Conservation (phyloP, 768 basidiomycete species). For the Macrolepiota dolichaula region DNA sequence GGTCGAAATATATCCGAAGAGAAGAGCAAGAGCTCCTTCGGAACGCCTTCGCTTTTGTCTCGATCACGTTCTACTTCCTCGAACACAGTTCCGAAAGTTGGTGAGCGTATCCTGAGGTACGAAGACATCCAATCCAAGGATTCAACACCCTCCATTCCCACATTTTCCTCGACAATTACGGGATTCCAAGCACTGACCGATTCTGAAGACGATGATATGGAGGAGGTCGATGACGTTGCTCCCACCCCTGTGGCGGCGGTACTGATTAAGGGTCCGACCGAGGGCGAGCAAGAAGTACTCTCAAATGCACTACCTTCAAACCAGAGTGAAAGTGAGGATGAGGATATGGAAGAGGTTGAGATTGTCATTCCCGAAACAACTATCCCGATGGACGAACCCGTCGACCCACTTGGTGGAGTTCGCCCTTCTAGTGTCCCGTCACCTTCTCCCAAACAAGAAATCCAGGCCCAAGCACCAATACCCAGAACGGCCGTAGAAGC, state of each 20-base stretch:
- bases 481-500: conserved; percentile 11
- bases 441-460: background rate
- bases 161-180: background rate
- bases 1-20: background rate
- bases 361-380: background rate
- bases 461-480: background rate
- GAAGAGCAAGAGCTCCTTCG: conserved; percentile 19
- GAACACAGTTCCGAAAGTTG: background rate
- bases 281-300: background rate
- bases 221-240: conserved; percentile 22
- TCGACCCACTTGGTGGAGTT: background rate
- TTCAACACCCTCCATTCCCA: background rate
- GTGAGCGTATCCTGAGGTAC: background rate
- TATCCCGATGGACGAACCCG: background rate
- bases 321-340: conserved; percentile 20
- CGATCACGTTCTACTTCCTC: background rate
- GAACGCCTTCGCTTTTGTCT: conserved; percentile 25
- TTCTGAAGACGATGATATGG: conserved; percentile 30
- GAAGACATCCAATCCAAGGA: background rate
- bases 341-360: conserved; percentile 40
- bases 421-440: background rate
- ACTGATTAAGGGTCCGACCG: background rate
- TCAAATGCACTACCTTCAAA: background rate
- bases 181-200: conserved; percentile 2
- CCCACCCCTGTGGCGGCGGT: background rate